Evolutionary conservation across 805 yeast species (phyloP).

Genomic region (Candida vaughaniae): DNA sequence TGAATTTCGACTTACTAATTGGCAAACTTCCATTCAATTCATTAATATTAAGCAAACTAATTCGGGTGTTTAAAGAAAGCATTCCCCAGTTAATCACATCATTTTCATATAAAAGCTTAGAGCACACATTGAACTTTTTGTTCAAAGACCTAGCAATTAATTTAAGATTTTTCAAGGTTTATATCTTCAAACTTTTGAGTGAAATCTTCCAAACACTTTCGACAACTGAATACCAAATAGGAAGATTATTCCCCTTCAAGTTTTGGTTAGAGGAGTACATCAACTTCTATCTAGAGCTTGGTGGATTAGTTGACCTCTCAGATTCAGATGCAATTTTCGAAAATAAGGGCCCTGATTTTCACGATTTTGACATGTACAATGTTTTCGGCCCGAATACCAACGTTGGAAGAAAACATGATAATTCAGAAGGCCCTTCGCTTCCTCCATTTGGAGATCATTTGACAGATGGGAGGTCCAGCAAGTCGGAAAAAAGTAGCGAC

Average conservation of each 20-base stretch:
- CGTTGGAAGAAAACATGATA: too few relatives aligned
- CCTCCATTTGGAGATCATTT: not conserved
- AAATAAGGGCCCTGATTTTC: constrained; percentile 4
- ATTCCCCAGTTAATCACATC: not conserved
- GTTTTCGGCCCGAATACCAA: not conserved
- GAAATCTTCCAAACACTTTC: constrained; percentile 4
- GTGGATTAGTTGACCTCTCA: constrained; percentile 46
- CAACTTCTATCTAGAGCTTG: constrained; percentile 63
- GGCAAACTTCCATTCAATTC: constrained; percentile 8
- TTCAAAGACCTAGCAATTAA: constrained; percentile 4
- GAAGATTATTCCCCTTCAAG: constrained; percentile 28
- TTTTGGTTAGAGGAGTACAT: constrained; percentile 79
- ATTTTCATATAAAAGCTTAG: constrained; percentile 1
- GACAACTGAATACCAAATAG: not conserved
- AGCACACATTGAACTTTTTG: not conserved
- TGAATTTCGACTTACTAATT: constrained; percentile 3
- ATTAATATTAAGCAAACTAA: constrained; percentile 3
- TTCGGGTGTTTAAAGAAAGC: constrained; percentile 1
- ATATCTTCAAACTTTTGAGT: constrained; percentile 1
- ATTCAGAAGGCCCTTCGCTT: not conserved
- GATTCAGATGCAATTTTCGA: not conserved
- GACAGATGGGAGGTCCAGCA: not conserved
- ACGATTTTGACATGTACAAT: constrained; percentile 1
- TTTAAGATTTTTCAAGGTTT: constrained; percentile 6
- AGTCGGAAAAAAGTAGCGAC: constrained; percentile 5